Percentiles rank a stretch among this genome's conserved stretches.
Conservation (phyloP, 257 asterid genomes). For the Sherardia arvensis region DNA sequence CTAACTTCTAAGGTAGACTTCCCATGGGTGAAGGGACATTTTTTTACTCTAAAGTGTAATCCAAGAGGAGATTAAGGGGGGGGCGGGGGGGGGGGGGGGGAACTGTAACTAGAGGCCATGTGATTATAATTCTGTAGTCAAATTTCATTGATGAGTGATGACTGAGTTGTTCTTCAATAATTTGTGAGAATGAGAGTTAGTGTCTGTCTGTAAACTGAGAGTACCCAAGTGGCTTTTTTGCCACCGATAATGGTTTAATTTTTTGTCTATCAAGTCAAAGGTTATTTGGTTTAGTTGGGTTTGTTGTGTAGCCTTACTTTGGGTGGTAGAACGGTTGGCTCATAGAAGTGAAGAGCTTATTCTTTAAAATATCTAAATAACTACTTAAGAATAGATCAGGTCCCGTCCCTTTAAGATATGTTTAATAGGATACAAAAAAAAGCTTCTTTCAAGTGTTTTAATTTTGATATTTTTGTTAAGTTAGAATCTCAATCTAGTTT, state of each 20-base stretch:
- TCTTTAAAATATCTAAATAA: not conserved
- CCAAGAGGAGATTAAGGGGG: not conserved
- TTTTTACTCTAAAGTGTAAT: not conserved
- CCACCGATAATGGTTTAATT: not conserved
- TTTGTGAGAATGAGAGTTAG: not conserved
- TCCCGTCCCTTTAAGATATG: not conserved
- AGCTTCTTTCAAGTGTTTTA: not conserved
- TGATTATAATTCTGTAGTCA: not conserved
- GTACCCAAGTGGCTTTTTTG: not conserved
- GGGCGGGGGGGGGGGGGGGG: no score
- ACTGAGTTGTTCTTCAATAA: not conserved
- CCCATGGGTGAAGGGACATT: not conserved
- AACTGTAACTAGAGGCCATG: not conserved
- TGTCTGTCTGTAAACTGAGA: conserved; percentile 2
- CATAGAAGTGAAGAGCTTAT: not conserved
- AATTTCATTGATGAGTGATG: not conserved
- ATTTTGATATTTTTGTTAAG: not conserved
- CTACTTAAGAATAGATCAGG: not conserved
- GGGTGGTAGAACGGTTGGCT: not conserved
- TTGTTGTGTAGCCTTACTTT: not conserved
- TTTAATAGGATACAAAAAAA: no score
- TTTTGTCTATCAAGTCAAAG: not conserved
- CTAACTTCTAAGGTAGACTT: not conserved
- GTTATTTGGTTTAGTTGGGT: not conserved
- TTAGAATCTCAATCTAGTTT: not conserved